Conservation (phyloP, 2,329 filamentous ascomycete genomes). For the Cordyceps militaris region DNA sequence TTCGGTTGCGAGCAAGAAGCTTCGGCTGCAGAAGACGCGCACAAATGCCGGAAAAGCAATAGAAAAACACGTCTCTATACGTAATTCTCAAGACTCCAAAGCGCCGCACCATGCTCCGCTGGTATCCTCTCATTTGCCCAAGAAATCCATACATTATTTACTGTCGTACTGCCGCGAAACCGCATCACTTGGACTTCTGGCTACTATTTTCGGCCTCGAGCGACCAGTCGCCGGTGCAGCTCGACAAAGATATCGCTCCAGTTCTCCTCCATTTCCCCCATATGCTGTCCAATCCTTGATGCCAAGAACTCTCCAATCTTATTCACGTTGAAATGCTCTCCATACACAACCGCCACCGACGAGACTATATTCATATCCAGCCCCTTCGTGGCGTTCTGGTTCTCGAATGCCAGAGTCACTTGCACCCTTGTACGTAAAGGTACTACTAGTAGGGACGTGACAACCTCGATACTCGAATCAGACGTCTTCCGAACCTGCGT, state of each 20-base stretch:
- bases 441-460: constrained; percentile 53
- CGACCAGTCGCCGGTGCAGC: constrained; percentile 47
- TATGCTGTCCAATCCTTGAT: constrained; percentile 41
- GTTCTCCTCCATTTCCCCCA: constrained; percentile 28
- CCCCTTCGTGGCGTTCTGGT: constrained; percentile 37
- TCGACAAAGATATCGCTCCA: constrained; percentile 53
- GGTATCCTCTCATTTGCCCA: neutral
- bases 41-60: neutral
- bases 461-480: constrained; percentile 58
- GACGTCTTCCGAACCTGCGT: constrained; percentile 57
- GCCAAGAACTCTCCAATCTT: constrained; percentile 69
- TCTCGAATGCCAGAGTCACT: constrained; percentile 49
- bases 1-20: neutral
- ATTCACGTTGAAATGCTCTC: constrained; percentile 66
- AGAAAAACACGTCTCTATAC: neutral
- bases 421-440: constrained; percentile 63
- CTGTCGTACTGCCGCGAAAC: neutral
- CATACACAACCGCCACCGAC: constrained; percentile 62
- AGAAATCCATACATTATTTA: neutral
- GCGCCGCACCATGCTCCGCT: neutral
- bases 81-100: neutral
- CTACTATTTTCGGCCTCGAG: constrained; percentile 43
- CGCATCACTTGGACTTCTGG: too few relatives aligned
- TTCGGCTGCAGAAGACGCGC: neutral
- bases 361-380: constrained; percentile 48